Percentiles rank a stretch among this genome's conserved stretches.
Evolutionary conservation across 2,329 filamentous ascomycete genomes (phyloP).

Genomic region (Biscogniauxia mediterranea): DNA sequence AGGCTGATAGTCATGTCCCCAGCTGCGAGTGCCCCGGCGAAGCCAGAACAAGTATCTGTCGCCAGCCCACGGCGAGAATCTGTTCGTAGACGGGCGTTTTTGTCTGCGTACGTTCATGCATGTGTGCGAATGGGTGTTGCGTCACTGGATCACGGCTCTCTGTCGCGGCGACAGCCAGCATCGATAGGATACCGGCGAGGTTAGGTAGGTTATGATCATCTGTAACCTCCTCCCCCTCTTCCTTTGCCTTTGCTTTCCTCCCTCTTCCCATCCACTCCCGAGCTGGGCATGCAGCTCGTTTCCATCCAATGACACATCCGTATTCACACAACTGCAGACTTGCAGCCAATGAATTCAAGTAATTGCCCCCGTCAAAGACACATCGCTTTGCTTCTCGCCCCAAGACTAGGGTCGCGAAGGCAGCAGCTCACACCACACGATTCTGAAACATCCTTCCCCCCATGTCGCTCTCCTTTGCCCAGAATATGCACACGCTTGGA

Average conservation of each 20-base stretch:
- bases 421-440: not conserved
- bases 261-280: too few relatives aligned
- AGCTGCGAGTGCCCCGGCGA: not conserved
- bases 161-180: not conserved
- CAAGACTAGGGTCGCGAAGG: not conserved
- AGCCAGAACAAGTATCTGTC: not conserved
- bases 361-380: not conserved
- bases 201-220: not conserved
- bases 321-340: too few relatives aligned
- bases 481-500: not conserved
- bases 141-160: slow-evolving; percentile 12
- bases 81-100: slow-evolving; percentile 7
- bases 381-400: not conserved
- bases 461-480: not conserved
- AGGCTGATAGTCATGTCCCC: not conserved
- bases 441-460: not conserved
- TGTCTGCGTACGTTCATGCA: slow-evolving; percentile 12
- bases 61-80: not conserved
- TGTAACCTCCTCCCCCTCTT: not conserved
- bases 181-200: not conserved
- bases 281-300: too few relatives aligned
- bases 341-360: not conserved
- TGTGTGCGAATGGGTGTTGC: slow-evolving; percentile 9
- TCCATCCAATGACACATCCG: too few relatives aligned
- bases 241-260: too few relatives aligned